phyloP scores from a whole-genome alignment of 768 basidiomycete species.

The Megacollybia marginata region DNA sequence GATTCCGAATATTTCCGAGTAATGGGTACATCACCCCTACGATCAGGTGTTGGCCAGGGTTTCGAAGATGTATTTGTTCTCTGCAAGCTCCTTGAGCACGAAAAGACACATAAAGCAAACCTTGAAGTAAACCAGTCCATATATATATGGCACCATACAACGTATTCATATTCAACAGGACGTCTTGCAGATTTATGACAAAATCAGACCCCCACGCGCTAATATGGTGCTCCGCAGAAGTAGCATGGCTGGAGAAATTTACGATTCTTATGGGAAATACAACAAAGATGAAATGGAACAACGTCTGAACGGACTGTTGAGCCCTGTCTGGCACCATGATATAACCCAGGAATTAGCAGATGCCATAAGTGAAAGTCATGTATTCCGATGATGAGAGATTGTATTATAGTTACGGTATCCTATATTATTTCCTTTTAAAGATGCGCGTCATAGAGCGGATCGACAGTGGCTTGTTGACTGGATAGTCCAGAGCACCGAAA shows the following conservation, averaged over 20 bases:
- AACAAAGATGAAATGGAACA: slow-evolving; percentile 19
- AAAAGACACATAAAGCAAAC: slow-evolving; percentile 33
- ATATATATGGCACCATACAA: neutral
- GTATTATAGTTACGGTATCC: neutral
- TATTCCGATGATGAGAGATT: neutral
- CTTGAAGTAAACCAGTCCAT: neutral
- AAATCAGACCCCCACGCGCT: slow-evolving; percentile 36
- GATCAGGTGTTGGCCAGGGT: slow-evolving; percentile 53
- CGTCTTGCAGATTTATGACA: slow-evolving; percentile 40
- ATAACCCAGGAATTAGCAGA: slow-evolving; percentile 29
- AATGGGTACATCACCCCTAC: slow-evolving; percentile 19
- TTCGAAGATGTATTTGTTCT: slow-evolving; percentile 48
- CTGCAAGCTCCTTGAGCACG: slow-evolving; percentile 34
- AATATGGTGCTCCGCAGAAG: slow-evolving; percentile 41
- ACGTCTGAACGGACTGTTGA: slow-evolving; percentile 33
- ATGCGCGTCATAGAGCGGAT: neutral
- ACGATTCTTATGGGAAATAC: slow-evolving; percentile 22
- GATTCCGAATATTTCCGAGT: neutral
- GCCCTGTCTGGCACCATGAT: slow-evolving; percentile 43
- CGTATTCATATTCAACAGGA: slow-evolving; percentile 20
- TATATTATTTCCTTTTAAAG: neutral
- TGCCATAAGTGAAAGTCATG: neutral
- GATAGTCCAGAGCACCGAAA: neutral
- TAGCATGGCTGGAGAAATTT: slow-evolving; percentile 32
- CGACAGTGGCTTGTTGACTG: neutral